A percentile compares a stretch with the other conserved stretches of the same genome.
These are phyloP conservation scores for Macrophomina phaseolina DNA, from an alignment of 2,329 filamentous ascomycete genomes.

Conservation along the genomic window DNA sequence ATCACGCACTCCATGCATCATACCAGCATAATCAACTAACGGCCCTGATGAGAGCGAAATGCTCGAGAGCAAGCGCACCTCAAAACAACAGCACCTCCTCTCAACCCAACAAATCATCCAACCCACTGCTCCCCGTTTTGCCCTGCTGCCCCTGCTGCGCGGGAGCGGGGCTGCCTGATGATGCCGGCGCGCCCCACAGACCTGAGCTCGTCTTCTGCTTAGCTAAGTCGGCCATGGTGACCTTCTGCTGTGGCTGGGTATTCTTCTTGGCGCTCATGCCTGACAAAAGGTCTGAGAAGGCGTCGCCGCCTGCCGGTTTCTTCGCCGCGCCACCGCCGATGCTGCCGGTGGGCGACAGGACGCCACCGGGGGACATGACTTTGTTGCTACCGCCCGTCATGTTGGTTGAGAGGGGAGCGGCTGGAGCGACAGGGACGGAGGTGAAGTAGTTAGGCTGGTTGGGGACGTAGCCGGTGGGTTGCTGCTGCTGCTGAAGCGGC, in stretches of 20 bases:
- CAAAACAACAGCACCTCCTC: no score
- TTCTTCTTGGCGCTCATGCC: slow-evolving; percentile 71
- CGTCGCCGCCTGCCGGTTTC: slow-evolving; percentile 71
- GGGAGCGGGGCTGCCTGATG: not conserved
- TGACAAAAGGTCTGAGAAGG: slow-evolving; percentile 87
- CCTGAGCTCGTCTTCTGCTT: slow-evolving; percentile 96
- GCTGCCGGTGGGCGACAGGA: slow-evolving; percentile 44
- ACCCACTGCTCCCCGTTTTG: slow-evolving; percentile 24
- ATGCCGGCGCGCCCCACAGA: slow-evolving; percentile 76
- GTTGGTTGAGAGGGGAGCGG: slow-evolving; percentile 33
- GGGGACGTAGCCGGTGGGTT: slow-evolving; percentile 72
- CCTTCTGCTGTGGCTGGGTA: slow-evolving; percentile 66
- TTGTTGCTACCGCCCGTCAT: slow-evolving; percentile 41
- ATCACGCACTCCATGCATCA: not conserved
- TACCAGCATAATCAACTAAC: not conserved
- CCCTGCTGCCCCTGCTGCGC: slow-evolving; percentile 2
- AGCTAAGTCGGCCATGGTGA: slow-evolving; percentile 91
- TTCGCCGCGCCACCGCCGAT: slow-evolving; percentile 45
- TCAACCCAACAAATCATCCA: slow-evolving; percentile 24
- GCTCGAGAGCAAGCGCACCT: no score
- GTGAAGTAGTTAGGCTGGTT: slow-evolving; percentile 93
- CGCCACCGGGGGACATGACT: slow-evolving; percentile 45
- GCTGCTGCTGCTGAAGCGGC: slow-evolving; percentile 53
- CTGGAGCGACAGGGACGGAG: slow-evolving; percentile 63
- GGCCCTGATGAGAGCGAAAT: no score